Evolutionary conservation across 768 basidiomycete genomes (phyloP).

Genomic region (Podaxis sp.): DNA sequence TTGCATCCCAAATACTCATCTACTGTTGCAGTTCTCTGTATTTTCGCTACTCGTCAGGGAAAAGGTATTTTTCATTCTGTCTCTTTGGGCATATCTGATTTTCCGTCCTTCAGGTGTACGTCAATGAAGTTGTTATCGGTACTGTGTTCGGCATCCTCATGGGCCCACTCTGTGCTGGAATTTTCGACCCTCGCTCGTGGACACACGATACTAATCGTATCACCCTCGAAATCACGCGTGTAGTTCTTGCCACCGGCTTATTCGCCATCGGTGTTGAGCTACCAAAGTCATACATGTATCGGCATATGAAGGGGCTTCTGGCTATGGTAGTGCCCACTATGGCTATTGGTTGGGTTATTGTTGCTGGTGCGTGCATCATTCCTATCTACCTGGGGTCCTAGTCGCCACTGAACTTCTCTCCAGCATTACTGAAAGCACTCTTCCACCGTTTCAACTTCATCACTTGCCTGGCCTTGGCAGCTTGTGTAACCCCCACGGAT

Average conservation of each 20-base stretch:
- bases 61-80: conserved; percentile 39
- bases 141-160: conserved; percentile 64
- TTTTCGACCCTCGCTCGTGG: conserved; percentile 82
- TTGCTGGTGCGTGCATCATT: conserved; percentile 43
- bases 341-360: conserved; percentile 81
- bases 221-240: conserved; percentile 77
- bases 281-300: conserved; percentile 76
- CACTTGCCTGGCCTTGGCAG: conserved; percentile 80
- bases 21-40: conserved; percentile 66
- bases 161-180: conserved; percentile 66
- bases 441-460: conserved; percentile 71
- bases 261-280: conserved; percentile 96
- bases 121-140: conserved; percentile 93
- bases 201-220: conserved; percentile 46
- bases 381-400: background rate
- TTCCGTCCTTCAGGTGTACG: conserved; percentile 50
- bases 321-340: conserved; percentile 78
- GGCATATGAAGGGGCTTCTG: conserved; percentile 68
- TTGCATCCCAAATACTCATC: background rate
- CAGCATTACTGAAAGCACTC: conserved; percentile 63
- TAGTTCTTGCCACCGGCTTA: conserved; percentile 87
- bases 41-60: conserved; percentile 81
- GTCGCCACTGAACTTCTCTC: background rate
- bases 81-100: background rate
- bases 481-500: conserved; percentile 91